Evolutionary conservation across 768 basidiomycete species (phyloP).

Genomic region (Filobasidium floriforme): DNA sequence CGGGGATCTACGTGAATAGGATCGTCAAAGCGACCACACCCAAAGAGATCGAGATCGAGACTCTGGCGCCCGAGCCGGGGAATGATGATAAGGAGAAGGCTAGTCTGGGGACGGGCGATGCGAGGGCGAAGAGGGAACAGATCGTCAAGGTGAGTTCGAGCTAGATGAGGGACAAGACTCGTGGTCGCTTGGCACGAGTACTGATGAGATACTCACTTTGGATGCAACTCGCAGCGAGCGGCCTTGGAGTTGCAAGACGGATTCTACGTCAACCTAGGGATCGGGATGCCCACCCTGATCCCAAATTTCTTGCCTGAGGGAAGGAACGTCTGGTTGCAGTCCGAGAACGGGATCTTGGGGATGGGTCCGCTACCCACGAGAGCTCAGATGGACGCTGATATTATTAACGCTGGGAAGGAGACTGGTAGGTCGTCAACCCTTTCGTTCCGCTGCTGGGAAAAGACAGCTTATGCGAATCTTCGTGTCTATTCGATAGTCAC

Average conservation of each 20-base stretch:
- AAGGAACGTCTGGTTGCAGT: slow-evolving; percentile 79
- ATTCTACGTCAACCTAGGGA: slow-evolving; percentile 79
- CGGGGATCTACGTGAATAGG: slow-evolving; percentile 77
- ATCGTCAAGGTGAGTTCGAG: slow-evolving; percentile 72
- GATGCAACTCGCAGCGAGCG: slow-evolving; percentile 14
- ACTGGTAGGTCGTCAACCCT: slow-evolving; percentile 45
- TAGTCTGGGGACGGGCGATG: slow-evolving; percentile 32
- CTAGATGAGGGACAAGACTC: slow-evolving; percentile 52
- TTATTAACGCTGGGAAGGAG: slow-evolving; percentile 92
- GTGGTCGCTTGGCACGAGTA: background rate
- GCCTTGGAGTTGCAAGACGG: slow-evolving; percentile 40
- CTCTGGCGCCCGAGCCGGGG: slow-evolving; percentile 40
- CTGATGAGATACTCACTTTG: background rate
- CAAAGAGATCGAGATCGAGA: slow-evolving; percentile 69
- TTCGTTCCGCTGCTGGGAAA: no score
- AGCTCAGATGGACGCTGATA: slow-evolving; percentile 58
- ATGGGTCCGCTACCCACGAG: slow-evolving; percentile 68
- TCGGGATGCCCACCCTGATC: slow-evolving; percentile 84
- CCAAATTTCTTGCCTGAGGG: slow-evolving; percentile 67
- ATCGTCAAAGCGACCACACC: slow-evolving; percentile 69
- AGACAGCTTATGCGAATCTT: background rate
- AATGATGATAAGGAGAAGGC: slow-evolving; percentile 21
- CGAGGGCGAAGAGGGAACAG: slow-evolving; percentile 49
- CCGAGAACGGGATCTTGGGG: slow-evolving; percentile 81
- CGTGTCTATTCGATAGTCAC: slow-evolving; percentile 59